Conservation (phyloP, 441 rosid species). For the Jatropha podagrica region DNA sequence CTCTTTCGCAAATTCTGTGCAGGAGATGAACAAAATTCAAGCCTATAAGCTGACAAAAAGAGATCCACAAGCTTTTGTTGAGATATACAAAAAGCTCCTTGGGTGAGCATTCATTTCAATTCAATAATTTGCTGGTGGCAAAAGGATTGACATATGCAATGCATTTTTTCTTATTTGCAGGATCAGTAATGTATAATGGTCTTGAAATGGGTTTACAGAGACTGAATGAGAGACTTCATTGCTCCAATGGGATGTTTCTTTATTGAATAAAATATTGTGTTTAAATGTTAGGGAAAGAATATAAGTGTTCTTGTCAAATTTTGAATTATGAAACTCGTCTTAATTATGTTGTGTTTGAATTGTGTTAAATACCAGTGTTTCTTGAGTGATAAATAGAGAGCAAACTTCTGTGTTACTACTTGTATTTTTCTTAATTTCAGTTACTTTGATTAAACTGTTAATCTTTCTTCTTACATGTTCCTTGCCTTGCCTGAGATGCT, state of each 20-base stretch:
- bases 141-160: neutral
- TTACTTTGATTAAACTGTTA: no score
- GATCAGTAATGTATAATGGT: neutral
- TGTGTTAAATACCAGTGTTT: no score
- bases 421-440: no score
- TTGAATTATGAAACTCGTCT: no score
- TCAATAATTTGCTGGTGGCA: neutral
- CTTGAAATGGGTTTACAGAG: no score
- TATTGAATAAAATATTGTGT: neutral
- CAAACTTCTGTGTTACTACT: neutral
- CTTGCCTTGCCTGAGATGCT: no score
- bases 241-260: neutral
- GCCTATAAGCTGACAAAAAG: constrained; percentile 64
- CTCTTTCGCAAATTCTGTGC: constrained; percentile 12
- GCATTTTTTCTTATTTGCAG: neutral
- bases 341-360: no score
- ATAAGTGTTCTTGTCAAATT: no score
- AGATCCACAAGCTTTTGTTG: constrained; percentile 48
- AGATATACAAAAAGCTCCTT: constrained; percentile 39
- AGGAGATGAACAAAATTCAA: constrained; percentile 77
- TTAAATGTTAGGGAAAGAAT: neutral
- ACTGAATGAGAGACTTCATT: neutral
- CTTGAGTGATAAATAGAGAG: neutral
- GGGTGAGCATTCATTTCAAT: constrained; percentile 34
- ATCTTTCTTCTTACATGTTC: no score